Evolutionary conservation across 2,329 filamentous ascomycete genomes (phyloP).

Genomic region (Sclerotinia trifoliorum): DNA sequence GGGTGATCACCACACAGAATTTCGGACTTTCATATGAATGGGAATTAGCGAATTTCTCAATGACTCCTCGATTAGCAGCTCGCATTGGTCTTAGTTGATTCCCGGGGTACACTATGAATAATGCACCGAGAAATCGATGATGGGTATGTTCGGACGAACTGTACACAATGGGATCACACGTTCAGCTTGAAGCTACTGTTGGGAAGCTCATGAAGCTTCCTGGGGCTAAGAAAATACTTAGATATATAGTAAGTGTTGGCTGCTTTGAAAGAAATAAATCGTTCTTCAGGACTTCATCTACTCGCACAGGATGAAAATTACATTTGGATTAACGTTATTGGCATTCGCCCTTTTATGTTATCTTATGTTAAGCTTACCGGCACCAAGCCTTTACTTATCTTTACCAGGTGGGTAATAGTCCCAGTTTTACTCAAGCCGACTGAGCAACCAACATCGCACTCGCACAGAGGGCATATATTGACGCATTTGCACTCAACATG

Average conservation of each 20-base stretch:
- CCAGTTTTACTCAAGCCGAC: slow-evolving; percentile 19
- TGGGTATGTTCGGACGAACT: background rate
- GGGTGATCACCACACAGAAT: no score
- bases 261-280: background rate
- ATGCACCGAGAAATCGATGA: background rate
- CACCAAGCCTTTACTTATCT: background rate
- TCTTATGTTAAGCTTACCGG: background rate
- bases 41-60: no score
- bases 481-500: slow-evolving; percentile 39
- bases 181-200: background rate
- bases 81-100: no score
- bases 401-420: slow-evolving; percentile 7
- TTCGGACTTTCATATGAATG: no score
- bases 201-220: background rate
- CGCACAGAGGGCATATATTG: slow-evolving; percentile 40
- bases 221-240: background rate
- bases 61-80: no score
- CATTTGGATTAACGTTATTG: background rate
- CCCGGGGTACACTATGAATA: background rate
- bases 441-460: slow-evolving; percentile 36
- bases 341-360: no score
- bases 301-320: slow-evolving; percentile 2
- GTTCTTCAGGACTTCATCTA: background rate
- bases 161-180: background rate
- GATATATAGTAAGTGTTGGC: background rate